Percentiles rank a stretch among this genome's conserved stretches.
These are phyloP conservation scores for Pythium phragmitis DNA, from an alignment of 352 stramenopile species.

Conservation along the genomic window DNA sequence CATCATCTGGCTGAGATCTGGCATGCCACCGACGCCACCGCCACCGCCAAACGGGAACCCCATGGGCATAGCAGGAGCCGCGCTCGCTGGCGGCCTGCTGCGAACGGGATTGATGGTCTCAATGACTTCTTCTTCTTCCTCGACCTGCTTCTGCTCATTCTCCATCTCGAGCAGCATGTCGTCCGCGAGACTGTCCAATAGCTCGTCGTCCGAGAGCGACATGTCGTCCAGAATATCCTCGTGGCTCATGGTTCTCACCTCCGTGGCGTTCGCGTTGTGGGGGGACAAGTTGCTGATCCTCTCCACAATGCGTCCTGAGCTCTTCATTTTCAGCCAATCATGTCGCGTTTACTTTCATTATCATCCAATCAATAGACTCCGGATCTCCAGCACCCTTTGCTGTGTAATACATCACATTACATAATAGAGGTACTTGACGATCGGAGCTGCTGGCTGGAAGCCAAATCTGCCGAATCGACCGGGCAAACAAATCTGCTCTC, in stretches of 20 bases:
- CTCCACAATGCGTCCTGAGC: not conserved
- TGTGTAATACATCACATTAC: not conserved
- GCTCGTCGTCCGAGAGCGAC: conserved; percentile 86
- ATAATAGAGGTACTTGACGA: conserved; percentile 2
- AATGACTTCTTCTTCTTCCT: conserved; percentile 14
- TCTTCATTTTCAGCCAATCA: conserved; percentile 4
- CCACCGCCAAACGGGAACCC: conserved; percentile 28
- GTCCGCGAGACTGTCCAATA: conserved; percentile 77
- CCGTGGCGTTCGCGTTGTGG: not conserved
- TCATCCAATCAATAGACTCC: not conserved
- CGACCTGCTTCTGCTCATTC: conserved; percentile 16
- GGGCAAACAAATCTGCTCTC: not conserved
- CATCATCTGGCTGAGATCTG: conserved; percentile 81
- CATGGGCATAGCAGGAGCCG: conserved; percentile 21
- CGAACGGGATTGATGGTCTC: conserved; percentile 29
- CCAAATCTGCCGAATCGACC: not conserved
- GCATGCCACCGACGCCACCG: conserved; percentile 32
- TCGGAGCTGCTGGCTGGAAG: conserved; percentile 14
- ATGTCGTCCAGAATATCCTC: conserved; percentile 80
- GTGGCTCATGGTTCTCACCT: conserved; percentile 41
- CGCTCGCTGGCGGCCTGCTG: not conserved
- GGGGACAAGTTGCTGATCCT: not conserved
- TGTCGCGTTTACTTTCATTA: not conserved
- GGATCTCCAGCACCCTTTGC: not conserved
- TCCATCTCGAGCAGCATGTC: conserved; percentile 81